Conservation (phyloP, 2,329 filamentous ascomycete genomes). For the Didymella arachidicola region DNA sequence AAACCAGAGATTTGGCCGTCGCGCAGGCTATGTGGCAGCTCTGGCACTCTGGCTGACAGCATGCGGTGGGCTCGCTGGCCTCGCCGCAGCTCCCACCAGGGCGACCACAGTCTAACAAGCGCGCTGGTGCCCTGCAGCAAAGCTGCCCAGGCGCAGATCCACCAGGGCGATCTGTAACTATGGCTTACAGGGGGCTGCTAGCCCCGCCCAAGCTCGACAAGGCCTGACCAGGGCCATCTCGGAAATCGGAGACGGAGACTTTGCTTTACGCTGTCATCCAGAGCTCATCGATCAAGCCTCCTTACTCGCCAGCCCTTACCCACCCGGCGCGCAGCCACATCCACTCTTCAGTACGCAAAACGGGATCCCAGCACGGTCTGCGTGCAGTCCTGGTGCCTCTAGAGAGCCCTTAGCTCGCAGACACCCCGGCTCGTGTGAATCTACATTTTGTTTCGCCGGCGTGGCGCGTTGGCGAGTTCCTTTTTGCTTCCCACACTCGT, state of each 20-base stretch:
- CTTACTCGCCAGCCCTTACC: slow-evolving; percentile 35
- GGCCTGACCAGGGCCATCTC: slow-evolving; percentile 30
- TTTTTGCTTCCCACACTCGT: slow-evolving; percentile 38
- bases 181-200: slow-evolving; percentile 41
- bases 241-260: slow-evolving; percentile 47
- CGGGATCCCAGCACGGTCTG: slow-evolving; percentile 35
- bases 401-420: slow-evolving; percentile 28
- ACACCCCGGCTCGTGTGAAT: slow-evolving; percentile 28
- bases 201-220: slow-evolving; percentile 38
- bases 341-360: slow-evolving; percentile 38
- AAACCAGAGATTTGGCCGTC: slow-evolving; percentile 1
- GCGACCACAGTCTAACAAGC: slow-evolving; percentile 22
- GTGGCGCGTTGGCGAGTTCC: slow-evolving; percentile 42
- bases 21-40: background rate
- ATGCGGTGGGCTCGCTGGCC: slow-evolving; percentile 13
- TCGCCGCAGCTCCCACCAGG: background rate
- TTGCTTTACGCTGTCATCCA: slow-evolving; percentile 37
- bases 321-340: slow-evolving; percentile 47
- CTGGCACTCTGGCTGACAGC: slow-evolving; percentile 9
- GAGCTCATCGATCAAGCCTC: slow-evolving; percentile 26
- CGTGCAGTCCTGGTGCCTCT: slow-evolving; percentile 30
- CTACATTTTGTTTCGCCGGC: slow-evolving; percentile 43
- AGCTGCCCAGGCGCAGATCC: slow-evolving; percentile 47
- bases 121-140: slow-evolving; percentile 44
- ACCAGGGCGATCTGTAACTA: slow-evolving; percentile 50